Conservation (phyloP, 2,329 filamentous ascomycete genomes). For the Arthrinium phaeospermum region DNA sequence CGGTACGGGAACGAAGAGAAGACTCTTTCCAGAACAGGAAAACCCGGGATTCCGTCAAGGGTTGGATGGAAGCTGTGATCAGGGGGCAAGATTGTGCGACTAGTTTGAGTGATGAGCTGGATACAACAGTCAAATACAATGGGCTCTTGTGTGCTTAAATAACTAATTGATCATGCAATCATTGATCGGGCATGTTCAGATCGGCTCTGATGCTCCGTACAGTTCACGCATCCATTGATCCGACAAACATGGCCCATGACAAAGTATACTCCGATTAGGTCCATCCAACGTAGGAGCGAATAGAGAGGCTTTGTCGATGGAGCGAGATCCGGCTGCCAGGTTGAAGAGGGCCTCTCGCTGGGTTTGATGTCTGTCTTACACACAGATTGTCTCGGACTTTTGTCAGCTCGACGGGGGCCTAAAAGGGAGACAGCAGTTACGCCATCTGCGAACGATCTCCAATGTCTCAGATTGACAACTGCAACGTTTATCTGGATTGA, state of each 20-base stretch:
- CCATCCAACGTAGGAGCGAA: neutral
- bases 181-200: neutral
- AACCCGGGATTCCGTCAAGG: neutral
- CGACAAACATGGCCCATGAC: neutral
- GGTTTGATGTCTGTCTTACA: neutral
- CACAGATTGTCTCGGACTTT: slow-evolving; percentile 11
- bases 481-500: neutral
- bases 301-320: neutral
- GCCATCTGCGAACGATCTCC: neutral
- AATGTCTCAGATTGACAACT: neutral
- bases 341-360: neutral
- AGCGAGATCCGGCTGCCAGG: neutral
- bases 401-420: neutral
- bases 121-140: neutral
- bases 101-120: neutral
- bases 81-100: neutral
- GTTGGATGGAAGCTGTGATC: neutral
- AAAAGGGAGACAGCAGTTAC: neutral
- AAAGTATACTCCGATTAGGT: neutral
- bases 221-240: neutral
- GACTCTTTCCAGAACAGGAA: neutral
- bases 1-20: neutral
- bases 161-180: neutral
- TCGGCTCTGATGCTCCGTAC: neutral
- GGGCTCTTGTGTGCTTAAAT: neutral